phyloP scores from a whole-genome alignment of 257 asterid species.

The Lycium ferocissimum region DNA sequence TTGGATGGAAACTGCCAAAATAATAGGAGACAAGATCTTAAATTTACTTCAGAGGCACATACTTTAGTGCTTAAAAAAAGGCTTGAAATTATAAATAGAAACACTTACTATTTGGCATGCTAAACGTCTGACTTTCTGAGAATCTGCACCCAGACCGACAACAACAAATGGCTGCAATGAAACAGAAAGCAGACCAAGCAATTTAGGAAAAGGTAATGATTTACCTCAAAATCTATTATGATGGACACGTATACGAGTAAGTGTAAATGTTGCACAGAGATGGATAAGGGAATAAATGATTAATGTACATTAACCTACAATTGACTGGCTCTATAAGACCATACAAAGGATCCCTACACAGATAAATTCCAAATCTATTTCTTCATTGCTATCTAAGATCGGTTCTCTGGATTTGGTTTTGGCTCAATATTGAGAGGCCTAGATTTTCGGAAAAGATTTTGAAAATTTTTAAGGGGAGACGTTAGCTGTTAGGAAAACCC shows the following conservation, averaged over 20 bases:
- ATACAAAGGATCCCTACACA: not conserved
- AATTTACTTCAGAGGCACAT: not conserved
- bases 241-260: not conserved
- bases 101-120: conserved; percentile 76
- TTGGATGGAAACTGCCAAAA: not conserved
- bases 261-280: not conserved
- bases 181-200: conserved; percentile 33
- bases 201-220: conserved; percentile 18
- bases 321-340: conserved; percentile 18
- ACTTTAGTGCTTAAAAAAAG: not conserved
- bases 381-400: not conserved
- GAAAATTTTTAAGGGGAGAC: not conserved
- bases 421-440: not conserved
- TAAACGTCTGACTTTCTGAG: conserved; percentile 78
- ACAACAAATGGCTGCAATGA: conserved; percentile 69
- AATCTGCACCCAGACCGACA: conserved; percentile 84
- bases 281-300: not conserved
- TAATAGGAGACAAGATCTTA: not conserved
- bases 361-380: not conserved
- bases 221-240: not conserved
- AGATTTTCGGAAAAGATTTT: not conserved
- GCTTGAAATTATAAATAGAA: conserved; percentile 16
- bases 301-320: not conserved
- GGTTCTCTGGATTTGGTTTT: conserved; percentile 14
- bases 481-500: not conserved